These are phyloP conservation scores for Oryza meridionalis DNA, from an alignment of 176 grass and related monocot species.

Conservation along the genomic window DNA sequence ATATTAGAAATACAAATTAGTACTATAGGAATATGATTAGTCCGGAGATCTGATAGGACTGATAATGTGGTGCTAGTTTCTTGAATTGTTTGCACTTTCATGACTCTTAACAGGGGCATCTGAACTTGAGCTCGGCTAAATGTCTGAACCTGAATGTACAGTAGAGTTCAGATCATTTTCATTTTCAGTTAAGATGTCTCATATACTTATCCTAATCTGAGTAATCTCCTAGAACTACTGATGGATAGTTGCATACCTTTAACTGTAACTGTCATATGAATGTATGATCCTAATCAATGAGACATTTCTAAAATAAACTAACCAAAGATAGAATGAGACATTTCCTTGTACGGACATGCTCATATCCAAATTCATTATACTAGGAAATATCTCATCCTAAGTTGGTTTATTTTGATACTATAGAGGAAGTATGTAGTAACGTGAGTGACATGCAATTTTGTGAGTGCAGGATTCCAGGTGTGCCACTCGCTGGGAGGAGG, in stretches of 20 bases:
- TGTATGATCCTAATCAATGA: too few species aligned
- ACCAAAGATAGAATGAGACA: too few species aligned
- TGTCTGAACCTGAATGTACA: neutral
- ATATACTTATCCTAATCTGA: too few species aligned
- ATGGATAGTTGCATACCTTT: neutral
- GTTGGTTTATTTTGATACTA: too few species aligned
- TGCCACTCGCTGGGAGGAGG: slow-evolving; percentile 68
- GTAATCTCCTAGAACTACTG: neutral
- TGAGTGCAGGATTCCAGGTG: slow-evolving; percentile 61
- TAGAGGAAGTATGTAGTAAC: too few species aligned
- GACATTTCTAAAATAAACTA: too few species aligned
- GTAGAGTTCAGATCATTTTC: too few species aligned
- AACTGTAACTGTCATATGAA: neutral
- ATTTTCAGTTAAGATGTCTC: neutral
- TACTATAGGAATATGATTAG: neutral
- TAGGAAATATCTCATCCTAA: too few species aligned
- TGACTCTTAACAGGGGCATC: neutral
- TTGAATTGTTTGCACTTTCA: neutral
- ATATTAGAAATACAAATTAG: neutral
- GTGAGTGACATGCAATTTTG: neutral
- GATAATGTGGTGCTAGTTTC: neutral
- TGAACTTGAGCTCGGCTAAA: neutral
- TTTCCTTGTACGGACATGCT: too few species aligned
- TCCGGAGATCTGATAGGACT: neutral
- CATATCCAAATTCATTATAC: too few species aligned